phyloP scores from a whole-genome alignment of 371 early-diverging fungal genomes.

The Coemansia sp. region DNA sequence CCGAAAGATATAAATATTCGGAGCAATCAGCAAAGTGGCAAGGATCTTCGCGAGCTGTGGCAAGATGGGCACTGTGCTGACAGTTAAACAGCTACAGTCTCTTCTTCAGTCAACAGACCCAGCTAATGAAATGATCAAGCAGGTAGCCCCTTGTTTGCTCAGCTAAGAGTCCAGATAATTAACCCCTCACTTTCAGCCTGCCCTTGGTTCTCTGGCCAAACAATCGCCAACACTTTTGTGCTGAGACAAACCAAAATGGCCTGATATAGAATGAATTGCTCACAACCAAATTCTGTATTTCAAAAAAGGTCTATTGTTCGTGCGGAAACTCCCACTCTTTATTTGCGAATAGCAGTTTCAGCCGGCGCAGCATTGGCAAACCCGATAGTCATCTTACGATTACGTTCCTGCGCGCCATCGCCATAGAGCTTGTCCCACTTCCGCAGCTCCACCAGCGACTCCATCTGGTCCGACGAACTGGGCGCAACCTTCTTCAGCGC shows the following conservation, averaged over 20 bases:
- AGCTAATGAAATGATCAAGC: too few relatives aligned
- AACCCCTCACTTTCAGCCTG: too few relatives aligned
- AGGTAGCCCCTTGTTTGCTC: too few relatives aligned
- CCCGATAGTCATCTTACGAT: constrained; percentile 42
- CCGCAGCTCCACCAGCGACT: constrained; percentile 74
- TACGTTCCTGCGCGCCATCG: constrained; percentile 63
- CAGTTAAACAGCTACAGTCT: too few relatives aligned
- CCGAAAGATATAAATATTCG: too few relatives aligned
- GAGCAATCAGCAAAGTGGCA: too few relatives aligned
- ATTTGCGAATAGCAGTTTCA: not conserved
- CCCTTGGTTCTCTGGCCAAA: too few relatives aligned
- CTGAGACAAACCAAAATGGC: not conserved
- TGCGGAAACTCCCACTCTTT: not conserved
- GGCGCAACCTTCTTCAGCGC: constrained; percentile 83
- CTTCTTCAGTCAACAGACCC: too few relatives aligned
- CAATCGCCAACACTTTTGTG: too few relatives aligned
- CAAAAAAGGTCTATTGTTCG: not conserved
- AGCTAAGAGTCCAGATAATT: not conserved
- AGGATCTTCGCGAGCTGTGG: too few relatives aligned
- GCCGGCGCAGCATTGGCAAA: constrained; percentile 27
- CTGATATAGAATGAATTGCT: not conserved
- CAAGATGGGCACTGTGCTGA: too few relatives aligned
- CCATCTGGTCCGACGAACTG: constrained; percentile 84
- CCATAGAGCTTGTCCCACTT: constrained; percentile 90
- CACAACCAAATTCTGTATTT: not conserved